Evolutionary conservation across 2,329 filamentous ascomycete genomes (phyloP), one percentile per base, ranked within the genome.

Genomic region (Pyrenochaeta sp.): DNA sequence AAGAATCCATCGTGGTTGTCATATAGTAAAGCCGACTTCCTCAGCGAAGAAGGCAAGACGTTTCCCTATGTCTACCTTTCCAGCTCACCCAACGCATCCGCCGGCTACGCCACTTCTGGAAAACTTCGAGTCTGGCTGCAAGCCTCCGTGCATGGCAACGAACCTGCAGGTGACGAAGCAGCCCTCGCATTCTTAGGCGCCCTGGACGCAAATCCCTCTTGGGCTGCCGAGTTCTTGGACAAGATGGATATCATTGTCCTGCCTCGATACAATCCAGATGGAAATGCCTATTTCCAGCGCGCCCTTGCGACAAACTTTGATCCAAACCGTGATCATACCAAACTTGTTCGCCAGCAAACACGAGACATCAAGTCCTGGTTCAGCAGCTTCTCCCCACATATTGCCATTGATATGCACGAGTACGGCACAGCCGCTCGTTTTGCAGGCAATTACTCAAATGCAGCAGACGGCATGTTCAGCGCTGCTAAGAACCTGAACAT

Each of bases 401-500:
- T 77, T 7, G 69, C 69, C 0, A 59, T 74, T n/a, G 74, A 76
- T 23, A 66, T 74, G 68, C 74, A 77, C 49, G 73, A 77, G 44
- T 77, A 73, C 31, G 56, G 58, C 6, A 72, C 70, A 0, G 60
- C 50, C 0, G 63, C 66, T 2, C 48, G 64, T 14, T 74, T 68
- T 37, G 58, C 66, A 3, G 61, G 55, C 3, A 62, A 68, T 29
- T 75, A 74, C 45, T 66, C 59, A 23, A 73, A 73, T 9, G 74
- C 68, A 6, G 68, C 71, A 1, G 74, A 76, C 37, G 73, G 66
- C 29, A 68, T 75, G 61, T 71, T 66, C 54, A 71, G 69, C 36
- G 72, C 70, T 10, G 73, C 72, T 7, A 71, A 72, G 63, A 76
- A 76, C 48, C 58, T 75, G 14, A 75, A 76, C 56, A 75, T 76